Evolutionary conservation across 2,329 filamentous ascomycete species (phyloP).

Genomic region (Stachybotrys chartarum): DNA sequence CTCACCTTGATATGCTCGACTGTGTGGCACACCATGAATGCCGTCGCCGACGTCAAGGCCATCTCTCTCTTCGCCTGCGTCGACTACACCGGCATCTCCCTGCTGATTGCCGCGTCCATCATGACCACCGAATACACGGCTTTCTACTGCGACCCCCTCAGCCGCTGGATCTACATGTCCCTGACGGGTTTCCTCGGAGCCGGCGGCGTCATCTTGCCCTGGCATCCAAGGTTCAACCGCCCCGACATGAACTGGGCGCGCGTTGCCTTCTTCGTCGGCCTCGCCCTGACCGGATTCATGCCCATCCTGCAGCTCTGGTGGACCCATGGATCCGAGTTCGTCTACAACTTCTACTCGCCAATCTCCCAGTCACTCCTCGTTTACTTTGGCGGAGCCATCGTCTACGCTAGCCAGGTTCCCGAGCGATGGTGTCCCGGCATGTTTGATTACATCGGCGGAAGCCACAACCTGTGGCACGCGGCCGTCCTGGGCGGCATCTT

Average conservation of each 20-base stretch:
- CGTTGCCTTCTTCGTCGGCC: conserved; percentile 83
- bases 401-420: conserved; percentile 89
- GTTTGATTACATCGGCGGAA: conserved; percentile 93
- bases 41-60: conserved; percentile 80
- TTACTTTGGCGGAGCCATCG: conserved; percentile 74
- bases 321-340: conserved; percentile 71
- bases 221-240: conserved; percentile 93
- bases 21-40: conserved; percentile 99
- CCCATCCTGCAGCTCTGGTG: conserved; percentile 78
- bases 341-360: conserved; percentile 82
- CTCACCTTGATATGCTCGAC: conserved; percentile 93
- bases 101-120: conserved; percentile 91
- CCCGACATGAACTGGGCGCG: conserved; percentile 88
- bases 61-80: conserved; percentile 96
- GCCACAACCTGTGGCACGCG: conserved; percentile 96
- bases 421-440: conserved; percentile 88
- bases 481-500: conserved; percentile 91
- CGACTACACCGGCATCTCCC: conserved; percentile 94
- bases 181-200: conserved; percentile 75
- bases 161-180: conserved; percentile 78
- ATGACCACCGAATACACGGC: conserved; percentile 98
- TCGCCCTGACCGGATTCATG: conserved; percentile 82
- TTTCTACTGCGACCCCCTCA: conserved; percentile 92
- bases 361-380: conserved; percentile 80
- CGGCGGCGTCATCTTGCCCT: conserved; percentile 84